These are phyloP conservation scores for Ceratobasidium sp. DNA, from an alignment of 1,284 basidiomycete genomes.

Conservation along the genomic window DNA sequence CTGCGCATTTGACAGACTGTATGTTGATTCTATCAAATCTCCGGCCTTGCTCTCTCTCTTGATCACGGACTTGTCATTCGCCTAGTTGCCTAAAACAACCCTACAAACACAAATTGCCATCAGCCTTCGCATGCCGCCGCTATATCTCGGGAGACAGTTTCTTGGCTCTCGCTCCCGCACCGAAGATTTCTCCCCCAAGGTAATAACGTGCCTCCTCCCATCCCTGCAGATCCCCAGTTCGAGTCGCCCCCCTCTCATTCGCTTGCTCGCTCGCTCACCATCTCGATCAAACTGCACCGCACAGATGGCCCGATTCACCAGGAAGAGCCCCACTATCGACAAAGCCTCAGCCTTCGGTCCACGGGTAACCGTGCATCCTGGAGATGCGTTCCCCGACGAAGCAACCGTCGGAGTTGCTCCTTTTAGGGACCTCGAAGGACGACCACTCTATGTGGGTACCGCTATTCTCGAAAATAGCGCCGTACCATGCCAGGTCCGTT, in stretches of 20 bases:
- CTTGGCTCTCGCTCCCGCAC: conserved; percentile 18
- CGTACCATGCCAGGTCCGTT: conserved; percentile 25
- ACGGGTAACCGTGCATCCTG: conserved; percentile 1
- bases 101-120: conserved; percentile 37
- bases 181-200: conserved; percentile 37
- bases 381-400: conserved; percentile 21
- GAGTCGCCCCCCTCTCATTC: conserved; percentile 2
- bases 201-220: conserved; percentile 21
- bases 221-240: conserved; percentile 25
- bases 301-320: conserved; percentile 33
- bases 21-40: conserved; percentile 15
- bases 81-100: conserved; percentile 29
- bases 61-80: conserved; percentile 18
- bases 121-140: conserved; percentile 33
- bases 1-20: conserved; percentile 7
- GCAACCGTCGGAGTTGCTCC: conserved; percentile 27
- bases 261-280: conserved; percentile 8
- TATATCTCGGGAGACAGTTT: conserved; percentile 27
- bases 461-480: conserved; percentile 16
- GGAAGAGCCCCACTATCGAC: conserved; percentile 14
- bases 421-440: conserved; percentile 16
- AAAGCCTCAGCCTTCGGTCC: conserved; percentile 20
- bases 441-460: conserved; percentile 26
- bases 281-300: conserved; percentile 23
- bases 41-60: conserved; percentile 15